Conservation (phyloP, 495 filamentous ascomycete genomes). For the Hypoxylon rickii region DNA sequence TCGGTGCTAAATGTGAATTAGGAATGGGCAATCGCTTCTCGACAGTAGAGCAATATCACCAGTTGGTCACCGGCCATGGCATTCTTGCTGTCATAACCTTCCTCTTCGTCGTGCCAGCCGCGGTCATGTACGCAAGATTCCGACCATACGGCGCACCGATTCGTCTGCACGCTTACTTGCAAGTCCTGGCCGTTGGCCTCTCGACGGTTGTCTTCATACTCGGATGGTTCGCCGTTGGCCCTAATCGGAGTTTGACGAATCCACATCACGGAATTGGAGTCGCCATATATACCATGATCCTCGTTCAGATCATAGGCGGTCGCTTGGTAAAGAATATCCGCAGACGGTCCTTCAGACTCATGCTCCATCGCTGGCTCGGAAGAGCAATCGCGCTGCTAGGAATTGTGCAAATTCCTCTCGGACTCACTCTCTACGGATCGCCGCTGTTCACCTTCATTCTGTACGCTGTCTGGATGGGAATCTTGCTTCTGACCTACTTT, state of each 20-base stretch:
- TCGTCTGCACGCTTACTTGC: constrained; percentile 79
- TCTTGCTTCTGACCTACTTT: constrained; percentile 71
- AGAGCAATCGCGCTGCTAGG: constrained; percentile 75
- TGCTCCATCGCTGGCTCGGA: constrained; percentile 90
- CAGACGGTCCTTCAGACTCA: constrained; percentile 66
- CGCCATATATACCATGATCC: constrained; percentile 81
- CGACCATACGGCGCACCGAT: constrained; percentile 66
- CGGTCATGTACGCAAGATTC: constrained; percentile 80
- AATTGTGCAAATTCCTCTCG: constrained; percentile 84
- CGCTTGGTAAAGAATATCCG: constrained; percentile 67
- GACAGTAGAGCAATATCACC: constrained; percentile 74
- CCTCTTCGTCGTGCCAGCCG: constrained; percentile 77
- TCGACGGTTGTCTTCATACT: constrained; percentile 74
- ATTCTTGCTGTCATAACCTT: constrained; percentile 87
- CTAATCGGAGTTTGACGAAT: constrained; percentile 78
- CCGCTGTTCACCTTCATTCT: constrained; percentile 83
- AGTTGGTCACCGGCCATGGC: constrained; percentile 80
- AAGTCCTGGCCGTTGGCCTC: constrained; percentile 76
- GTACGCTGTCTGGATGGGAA: constrained; percentile 73
- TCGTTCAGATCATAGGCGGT: constrained; percentile 81
- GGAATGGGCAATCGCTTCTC: constrained; percentile 92
- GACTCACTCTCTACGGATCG: constrained; percentile 89
- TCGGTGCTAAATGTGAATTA: constrained; percentile 42
- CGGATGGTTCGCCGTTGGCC: constrained; percentile 80
- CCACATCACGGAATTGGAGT: constrained; percentile 95